phyloP scores from a whole-genome alignment of 177 flowering plant genomes.

The Vitis hybrid region DNA sequence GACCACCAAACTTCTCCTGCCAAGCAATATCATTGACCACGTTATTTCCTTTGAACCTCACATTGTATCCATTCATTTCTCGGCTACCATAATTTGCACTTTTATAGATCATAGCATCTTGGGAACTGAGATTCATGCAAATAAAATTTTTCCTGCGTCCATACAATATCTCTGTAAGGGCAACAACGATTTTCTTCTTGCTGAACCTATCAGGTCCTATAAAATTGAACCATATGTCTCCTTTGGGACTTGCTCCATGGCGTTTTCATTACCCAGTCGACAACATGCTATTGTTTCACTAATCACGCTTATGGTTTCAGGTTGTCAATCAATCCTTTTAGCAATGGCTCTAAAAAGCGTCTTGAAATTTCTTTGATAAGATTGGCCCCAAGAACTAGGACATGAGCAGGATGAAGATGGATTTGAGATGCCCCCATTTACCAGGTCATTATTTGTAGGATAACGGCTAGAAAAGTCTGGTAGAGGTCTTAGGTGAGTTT shows the following conservation, averaged over 20 bases:
- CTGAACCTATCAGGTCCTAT: slow-evolving; percentile 69
- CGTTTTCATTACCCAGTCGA: slow-evolving; percentile 37
- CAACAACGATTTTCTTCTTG: slow-evolving; percentile 60
- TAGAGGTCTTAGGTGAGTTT: slow-evolving; percentile 17
- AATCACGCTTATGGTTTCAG: slow-evolving; percentile 56
- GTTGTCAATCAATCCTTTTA: slow-evolving; percentile 64
- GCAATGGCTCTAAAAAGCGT: slow-evolving; percentile 38
- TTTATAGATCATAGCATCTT: slow-evolving; percentile 19
- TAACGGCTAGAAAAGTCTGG: slow-evolving; percentile 24
- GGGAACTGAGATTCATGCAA: slow-evolving; percentile 48
- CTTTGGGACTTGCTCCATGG: slow-evolving; percentile 36
- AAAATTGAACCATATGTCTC: slow-evolving; percentile 77
- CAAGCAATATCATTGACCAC: slow-evolving; percentile 62
- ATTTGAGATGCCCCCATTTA: slow-evolving; percentile 12
- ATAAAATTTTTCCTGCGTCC: slow-evolving; percentile 50
- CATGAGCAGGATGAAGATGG: slow-evolving; percentile 36
- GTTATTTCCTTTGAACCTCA: slow-evolving; percentile 64
- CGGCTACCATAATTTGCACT: slow-evolving; percentile 24
- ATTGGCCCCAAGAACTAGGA: slow-evolving; percentile 21
- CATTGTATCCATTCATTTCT: slow-evolving; percentile 31
- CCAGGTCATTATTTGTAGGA: slow-evolving; percentile 21
- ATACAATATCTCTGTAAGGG: slow-evolving; percentile 68
- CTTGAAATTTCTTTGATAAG: slow-evolving; percentile 53
- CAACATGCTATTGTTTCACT: slow-evolving; percentile 48
- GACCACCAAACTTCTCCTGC: too few species aligned